Evolutionary conservation across 306 rosid genomes (phyloP), one percentile per base, ranked within the genome.

Genomic region (Cucurbita pepo): DNA sequence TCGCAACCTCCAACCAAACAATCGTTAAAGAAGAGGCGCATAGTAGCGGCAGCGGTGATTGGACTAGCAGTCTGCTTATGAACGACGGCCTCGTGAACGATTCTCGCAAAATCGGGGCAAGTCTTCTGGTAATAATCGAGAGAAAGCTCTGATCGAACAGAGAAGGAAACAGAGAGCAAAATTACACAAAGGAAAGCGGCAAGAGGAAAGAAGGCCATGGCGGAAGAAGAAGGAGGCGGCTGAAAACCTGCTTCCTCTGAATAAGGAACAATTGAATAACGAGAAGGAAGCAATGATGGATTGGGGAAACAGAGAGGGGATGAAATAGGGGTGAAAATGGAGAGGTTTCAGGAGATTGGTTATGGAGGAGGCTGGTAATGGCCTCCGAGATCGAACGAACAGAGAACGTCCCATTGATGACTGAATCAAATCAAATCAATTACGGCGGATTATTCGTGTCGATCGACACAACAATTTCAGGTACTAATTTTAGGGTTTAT

Each of bases 1-100:
- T 85, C 89, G 54, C 89, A 83, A 13, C 89, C 89, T 8, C 73
- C 83, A 3, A 83, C 82, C 77, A 85, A 58, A 57, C 87, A 85
- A 67, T 85, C 89, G 47, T 77, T 86, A 79, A 79, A 61, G 76
- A 85, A 83, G 65, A 85, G 77, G 9, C 87, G 83, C 6, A 85
- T 56, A 12, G 83, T 71, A 8, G 85, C 87, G 9, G 89, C 85
- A 6, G 89, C 85, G 10, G 89, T 77, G 54, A 77, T 44, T 3
- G 87, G 89, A 51, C 63, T 80, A 1, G 77, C 8, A n/a, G 58
- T 48, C 15, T 81, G 85, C 63, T 85, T 85, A 1, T 7, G 12
- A n/a, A 78, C 40, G 10, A 77, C 89, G 2, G 71, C 48, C 0
- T 85, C 89, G 1, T 78, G 77, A 6, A 85, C 45, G 22, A 81